These are phyloP conservation scores for Thalassiosira mediterranea DNA, from an alignment of 352 stramenopile genomes.

Conservation along the genomic window DNA sequence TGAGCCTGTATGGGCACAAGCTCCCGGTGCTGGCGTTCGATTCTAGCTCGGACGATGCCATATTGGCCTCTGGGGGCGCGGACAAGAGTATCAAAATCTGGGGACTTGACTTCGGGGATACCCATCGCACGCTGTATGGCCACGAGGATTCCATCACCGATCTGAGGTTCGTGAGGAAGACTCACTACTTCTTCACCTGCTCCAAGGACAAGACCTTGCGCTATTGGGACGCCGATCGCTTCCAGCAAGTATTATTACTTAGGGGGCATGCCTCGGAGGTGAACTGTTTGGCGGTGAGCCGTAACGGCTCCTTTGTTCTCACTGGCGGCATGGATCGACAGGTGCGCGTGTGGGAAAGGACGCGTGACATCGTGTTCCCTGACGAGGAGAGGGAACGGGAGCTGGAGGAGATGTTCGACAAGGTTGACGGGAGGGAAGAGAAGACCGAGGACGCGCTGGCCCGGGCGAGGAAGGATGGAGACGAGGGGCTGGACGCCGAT, in stretches of 20 bases:
- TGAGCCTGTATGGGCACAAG: conserved; percentile 99
- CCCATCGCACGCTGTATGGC: conserved; percentile 97
- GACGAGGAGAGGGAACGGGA: conserved; percentile 97
- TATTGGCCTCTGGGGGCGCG: conserved; percentile 96
- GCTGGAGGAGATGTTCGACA: conserved; percentile 93
- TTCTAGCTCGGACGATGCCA: conserved; percentile 95
- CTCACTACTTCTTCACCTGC: conserved; percentile 98
- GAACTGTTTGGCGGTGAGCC: conserved; percentile 84
- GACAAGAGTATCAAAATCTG: conserved; percentile 99
- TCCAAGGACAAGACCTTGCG: conserved; percentile 97
- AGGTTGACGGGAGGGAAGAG: conserved; percentile 67
- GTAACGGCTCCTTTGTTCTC: conserved; percentile 94
- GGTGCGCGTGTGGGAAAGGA: conserved; percentile 95
- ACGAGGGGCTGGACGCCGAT: conserved; percentile 87
- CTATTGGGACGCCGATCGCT: conserved; percentile 98
- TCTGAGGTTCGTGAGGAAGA: conserved; percentile 92
- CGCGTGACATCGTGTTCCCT: conserved; percentile 96
- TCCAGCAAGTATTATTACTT: conserved; percentile 92
- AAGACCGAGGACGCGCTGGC: conserved; percentile 64
- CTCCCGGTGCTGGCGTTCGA: conserved; percentile 97
- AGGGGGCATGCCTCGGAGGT: conserved; percentile 87
- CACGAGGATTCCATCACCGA: conserved; percentile 98
- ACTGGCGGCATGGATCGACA: conserved; percentile 96
- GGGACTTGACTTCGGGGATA: conserved; percentile 99
- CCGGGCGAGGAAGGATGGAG: conserved; percentile 64